Conservation (phyloP, 176 grass and related monocot genomes). For the Phoenix roebelenii region DNA sequence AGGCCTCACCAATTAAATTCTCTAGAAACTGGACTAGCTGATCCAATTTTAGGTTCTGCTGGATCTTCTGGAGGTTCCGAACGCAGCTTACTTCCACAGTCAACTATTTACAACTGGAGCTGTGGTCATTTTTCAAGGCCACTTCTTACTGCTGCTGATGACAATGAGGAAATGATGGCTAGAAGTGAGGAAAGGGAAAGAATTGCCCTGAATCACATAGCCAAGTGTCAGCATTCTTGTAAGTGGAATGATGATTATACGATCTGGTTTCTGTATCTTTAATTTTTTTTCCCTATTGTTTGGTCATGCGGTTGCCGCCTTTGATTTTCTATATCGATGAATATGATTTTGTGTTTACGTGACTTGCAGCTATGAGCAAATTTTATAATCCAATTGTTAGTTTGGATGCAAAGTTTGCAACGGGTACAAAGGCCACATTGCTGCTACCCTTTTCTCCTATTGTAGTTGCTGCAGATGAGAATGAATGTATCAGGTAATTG, state of each 20-base stretch:
- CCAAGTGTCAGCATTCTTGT: conserved; percentile 85
- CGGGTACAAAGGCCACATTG: conserved; percentile 67
- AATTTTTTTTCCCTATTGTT: conserved; percentile 17
- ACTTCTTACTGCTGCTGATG: conserved; percentile 61
- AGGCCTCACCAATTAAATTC: conserved; percentile 62
- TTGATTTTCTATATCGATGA: conserved; percentile 7
- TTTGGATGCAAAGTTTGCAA: conserved; percentile 89
- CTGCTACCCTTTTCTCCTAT: conserved; percentile 80
- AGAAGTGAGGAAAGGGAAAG: conserved; percentile 81
- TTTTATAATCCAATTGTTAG: conserved; percentile 87
- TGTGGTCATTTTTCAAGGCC: conserved; percentile 95
- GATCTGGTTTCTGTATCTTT: conserved; percentile 8
- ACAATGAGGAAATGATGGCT: conserved; percentile 58
- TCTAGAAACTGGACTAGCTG: conserved; percentile 66
- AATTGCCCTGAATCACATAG: conserved; percentile 55
- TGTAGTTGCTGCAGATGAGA: conserved; percentile 89
- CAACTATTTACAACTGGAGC: conserved; percentile 93
- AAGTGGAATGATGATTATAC: conserved; percentile 22
- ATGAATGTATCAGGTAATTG: conserved; percentile 73
- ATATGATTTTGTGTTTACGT: neutral
- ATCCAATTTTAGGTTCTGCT: conserved; percentile 47
- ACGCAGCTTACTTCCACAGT: conserved; percentile 45
- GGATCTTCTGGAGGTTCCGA: conserved; percentile 39
- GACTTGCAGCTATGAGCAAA: conserved; percentile 54
- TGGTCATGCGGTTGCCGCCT: conserved; percentile 12